Conservation (phyloP, 768 basidiomycete genomes). For the Tylopilus intermedius region DNA sequence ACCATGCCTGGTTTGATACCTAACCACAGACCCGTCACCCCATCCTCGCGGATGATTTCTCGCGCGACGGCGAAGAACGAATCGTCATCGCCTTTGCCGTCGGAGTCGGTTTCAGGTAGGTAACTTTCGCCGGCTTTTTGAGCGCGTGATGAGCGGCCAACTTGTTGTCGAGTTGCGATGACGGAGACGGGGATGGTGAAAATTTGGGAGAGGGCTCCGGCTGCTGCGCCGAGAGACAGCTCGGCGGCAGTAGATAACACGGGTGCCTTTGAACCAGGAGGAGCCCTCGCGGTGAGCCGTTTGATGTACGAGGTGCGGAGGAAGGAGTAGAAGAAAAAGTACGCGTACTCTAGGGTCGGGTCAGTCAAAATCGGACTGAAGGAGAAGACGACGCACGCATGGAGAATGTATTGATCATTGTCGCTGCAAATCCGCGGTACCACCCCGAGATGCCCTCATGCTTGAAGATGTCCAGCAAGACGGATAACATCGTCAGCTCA, state of each 20-base stretch:
- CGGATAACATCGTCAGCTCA: conserved; percentile 51
- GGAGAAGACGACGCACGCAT: conserved; percentile 54
- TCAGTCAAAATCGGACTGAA: background rate
- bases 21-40: conserved; percentile 84
- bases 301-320: conserved; percentile 80
- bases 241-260: conserved; percentile 74
- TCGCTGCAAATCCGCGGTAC: conserved; percentile 91
- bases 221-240: conserved; percentile 82
- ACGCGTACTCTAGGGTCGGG: conserved; percentile 79
- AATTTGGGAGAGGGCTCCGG: conserved; percentile 92
- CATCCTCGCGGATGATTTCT: conserved; percentile 88
- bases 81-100: conserved; percentile 40
- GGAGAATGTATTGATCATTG: conserved; percentile 97
- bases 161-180: conserved; percentile 95
- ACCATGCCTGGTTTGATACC: conserved; percentile 90
- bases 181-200: conserved; percentile 98
- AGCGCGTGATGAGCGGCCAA: conserved; percentile 44
- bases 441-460: conserved; percentile 79
- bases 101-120: background rate
- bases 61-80: conserved; percentile 75
- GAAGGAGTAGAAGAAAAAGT: conserved; percentile 98
- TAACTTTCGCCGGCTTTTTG: background rate
- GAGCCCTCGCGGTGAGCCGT: conserved; percentile 55
- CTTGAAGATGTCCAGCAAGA: conserved; percentile 67
- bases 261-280: conserved; percentile 55